phyloP scores from a whole-genome alignment of 495 filamentous ascomycete genomes.

The Penicillium steckii region DNA sequence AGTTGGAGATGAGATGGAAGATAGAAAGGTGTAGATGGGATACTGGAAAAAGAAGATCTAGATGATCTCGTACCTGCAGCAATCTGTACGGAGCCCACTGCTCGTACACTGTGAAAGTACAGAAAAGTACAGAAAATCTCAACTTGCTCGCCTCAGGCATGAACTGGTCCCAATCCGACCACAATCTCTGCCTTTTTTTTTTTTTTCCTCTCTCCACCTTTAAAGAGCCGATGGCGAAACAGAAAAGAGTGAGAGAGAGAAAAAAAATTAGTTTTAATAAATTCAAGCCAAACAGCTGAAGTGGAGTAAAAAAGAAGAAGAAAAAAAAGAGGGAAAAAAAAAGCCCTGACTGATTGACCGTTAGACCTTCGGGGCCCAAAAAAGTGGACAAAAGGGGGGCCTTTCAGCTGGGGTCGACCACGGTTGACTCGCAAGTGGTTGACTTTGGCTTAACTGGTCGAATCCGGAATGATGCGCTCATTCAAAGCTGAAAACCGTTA shows the following conservation, averaged over 20 bases:
- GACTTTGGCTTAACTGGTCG: background rate
- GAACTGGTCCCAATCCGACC: too few relatives aligned
- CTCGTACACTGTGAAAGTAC: too few relatives aligned
- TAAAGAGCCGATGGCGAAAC: too few relatives aligned
- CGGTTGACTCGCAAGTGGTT: background rate
- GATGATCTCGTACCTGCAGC: slow-evolving; percentile 1
- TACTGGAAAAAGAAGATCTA: slow-evolving; percentile 32
- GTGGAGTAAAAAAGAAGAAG: too few relatives aligned
- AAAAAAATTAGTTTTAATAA: too few relatives aligned
- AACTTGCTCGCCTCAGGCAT: background rate
- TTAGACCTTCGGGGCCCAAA: too few relatives aligned
- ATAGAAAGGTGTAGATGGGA: slow-evolving; percentile 5
- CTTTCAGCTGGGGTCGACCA: background rate
- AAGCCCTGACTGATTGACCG: slow-evolving; percentile 1
- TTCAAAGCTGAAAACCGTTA: slow-evolving; percentile 1
- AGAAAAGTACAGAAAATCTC: background rate
- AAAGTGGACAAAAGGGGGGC: background rate
- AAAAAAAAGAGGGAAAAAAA: too few relatives aligned
- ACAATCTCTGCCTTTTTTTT: too few relatives aligned
- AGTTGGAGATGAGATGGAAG: slow-evolving; percentile 15
- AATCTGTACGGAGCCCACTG: too few relatives aligned
- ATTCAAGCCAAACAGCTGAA: too few relatives aligned
- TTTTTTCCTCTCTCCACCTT: too few relatives aligned
- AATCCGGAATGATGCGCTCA: background rate
- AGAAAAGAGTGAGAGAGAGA: too few relatives aligned